A percentile compares a stretch with the other conserved stretches of the same genome.
Conservation (phyloP, 768 basidiomycete genomes). For the Gloeophyllum trabeum region DNA sequence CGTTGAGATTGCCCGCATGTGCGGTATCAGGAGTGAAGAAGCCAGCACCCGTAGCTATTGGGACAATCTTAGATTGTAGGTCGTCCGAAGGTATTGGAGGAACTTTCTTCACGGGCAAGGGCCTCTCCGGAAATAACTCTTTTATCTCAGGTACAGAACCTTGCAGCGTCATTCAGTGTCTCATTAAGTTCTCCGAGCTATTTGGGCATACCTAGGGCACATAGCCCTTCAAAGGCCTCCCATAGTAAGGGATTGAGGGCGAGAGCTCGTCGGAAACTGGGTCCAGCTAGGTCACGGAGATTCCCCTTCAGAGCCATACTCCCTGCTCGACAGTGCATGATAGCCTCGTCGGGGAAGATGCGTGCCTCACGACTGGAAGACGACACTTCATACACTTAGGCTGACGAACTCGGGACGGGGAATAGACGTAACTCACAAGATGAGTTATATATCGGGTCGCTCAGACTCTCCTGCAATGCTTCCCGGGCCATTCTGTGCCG, state of each 20-base stretch:
- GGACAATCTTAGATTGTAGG: slow-evolving; percentile 27
- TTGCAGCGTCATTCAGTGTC: slow-evolving; percentile 24
- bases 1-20: slow-evolving; percentile 21
- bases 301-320: slow-evolving; percentile 71
- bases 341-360: slow-evolving; percentile 61
- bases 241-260: slow-evolving; percentile 69
- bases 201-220: slow-evolving; percentile 49
- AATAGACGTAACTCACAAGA: slow-evolving; percentile 58
- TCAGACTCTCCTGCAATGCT: slow-evolving; percentile 52
- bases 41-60: slow-evolving; percentile 51
- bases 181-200: too few species aligned
- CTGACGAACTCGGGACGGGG: slow-evolving; percentile 3
- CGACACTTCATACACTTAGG: slow-evolving; percentile 4
- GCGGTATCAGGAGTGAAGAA: slow-evolving; percentile 68
- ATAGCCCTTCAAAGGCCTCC: slow-evolving; percentile 90
- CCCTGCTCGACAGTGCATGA: slow-evolving; percentile 68
- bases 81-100: slow-evolving; percentile 43
- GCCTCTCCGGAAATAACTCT: slow-evolving; percentile 57
- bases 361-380: too few species aligned
- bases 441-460: slow-evolving; percentile 38
- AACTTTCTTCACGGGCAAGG: slow-evolving; percentile 39
- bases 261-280: slow-evolving; percentile 64
- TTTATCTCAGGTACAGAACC: slow-evolving; percentile 66
- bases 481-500: slow-evolving; percentile 70
- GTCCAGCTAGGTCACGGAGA: slow-evolving; percentile 58